phyloP scores from a whole-genome alignment of 1,139 yeast species.

The Zhuliangozyma blackwelliae region DNA sequence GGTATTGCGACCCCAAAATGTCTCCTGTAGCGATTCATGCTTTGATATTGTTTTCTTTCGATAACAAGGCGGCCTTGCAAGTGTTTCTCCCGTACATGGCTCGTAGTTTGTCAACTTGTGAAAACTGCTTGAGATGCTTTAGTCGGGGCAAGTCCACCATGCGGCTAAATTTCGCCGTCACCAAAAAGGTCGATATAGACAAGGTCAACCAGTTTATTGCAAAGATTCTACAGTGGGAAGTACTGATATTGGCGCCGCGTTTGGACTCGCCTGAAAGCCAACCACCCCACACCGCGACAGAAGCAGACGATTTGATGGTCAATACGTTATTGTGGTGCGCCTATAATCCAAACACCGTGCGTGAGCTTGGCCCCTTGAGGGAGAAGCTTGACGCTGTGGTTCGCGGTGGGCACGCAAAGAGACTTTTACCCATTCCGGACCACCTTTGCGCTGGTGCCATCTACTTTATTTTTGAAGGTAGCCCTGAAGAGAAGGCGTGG shows the following conservation, averaged over 20 bases:
- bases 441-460: conserved; percentile 45
- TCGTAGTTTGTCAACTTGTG: conserved; percentile 41
- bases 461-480: conserved; percentile 51
- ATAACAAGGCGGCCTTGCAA: conserved; percentile 37
- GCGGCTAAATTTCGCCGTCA: conserved; percentile 47
- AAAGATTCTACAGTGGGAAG: conserved; percentile 53
- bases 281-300: not conserved
- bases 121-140: conserved; percentile 48
- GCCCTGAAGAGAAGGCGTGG: conserved; percentile 34
- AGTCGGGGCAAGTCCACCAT: conserved; percentile 50
- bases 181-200: conserved; percentile 44
- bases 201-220: conserved; percentile 49
- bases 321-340: conserved; percentile 7
- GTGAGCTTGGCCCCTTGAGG: conserved; percentile 25
- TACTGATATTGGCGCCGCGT: conserved; percentile 10
- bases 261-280: conserved; percentile 1
- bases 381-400: conserved; percentile 20
- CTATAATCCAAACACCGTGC: conserved; percentile 38
- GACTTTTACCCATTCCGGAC: conserved; percentile 8
- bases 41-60: conserved; percentile 58
- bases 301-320: not conserved
- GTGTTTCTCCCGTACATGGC: conserved; percentile 41
- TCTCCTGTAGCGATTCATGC: conserved; percentile 49
- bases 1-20: conserved; percentile 53
- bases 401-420: conserved; percentile 17